Evolutionary conservation across 2,329 filamentous ascomycete species (phyloP).

Genomic region (Apiospora koreana): DNA sequence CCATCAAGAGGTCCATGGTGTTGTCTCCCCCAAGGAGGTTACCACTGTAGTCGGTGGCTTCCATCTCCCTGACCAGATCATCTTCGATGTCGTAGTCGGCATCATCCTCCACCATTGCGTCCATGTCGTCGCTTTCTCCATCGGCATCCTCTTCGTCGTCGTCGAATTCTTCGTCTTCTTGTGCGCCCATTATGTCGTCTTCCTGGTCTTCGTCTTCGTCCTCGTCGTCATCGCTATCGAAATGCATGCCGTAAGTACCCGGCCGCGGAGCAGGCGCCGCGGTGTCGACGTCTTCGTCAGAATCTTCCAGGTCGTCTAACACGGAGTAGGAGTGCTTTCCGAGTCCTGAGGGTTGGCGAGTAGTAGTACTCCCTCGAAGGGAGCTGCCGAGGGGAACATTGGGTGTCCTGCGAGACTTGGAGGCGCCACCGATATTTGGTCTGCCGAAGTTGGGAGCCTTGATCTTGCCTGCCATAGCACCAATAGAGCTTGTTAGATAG

Average conservation of each 20-base stretch:
- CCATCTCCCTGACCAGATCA: conserved; percentile 32
- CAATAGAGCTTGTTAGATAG: conserved; percentile 56
- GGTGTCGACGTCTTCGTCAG: conserved; percentile 39
- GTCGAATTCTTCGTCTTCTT: conserved; percentile 28
- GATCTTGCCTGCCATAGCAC: conserved; percentile 37
- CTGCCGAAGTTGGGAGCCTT: conserved; percentile 43
- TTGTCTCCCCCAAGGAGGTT: conserved; percentile 36
- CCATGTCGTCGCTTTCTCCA: conserved; percentile 41
- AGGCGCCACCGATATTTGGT: conserved; percentile 28
- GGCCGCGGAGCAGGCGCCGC: conserved; percentile 14
- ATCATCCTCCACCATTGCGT: conserved; percentile 38
- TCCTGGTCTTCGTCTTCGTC: conserved; percentile 37
- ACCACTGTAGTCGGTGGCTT: conserved; percentile 26
- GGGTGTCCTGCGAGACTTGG: conserved; percentile 33
- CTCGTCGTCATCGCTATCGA: conserved; percentile 39
- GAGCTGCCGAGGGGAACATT: conserved; percentile 51
- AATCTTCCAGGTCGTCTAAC: conserved; percentile 32
- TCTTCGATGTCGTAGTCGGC: conserved; percentile 39
- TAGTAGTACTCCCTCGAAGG: conserved; percentile 40
- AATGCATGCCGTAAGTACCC: conserved; percentile 24
- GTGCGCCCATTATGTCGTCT: conserved; percentile 36
- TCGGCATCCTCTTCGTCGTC: conserved; percentile 37
- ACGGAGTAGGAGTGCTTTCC: conserved; percentile 44
- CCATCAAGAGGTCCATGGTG: conserved; percentile 52
- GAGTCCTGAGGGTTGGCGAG: conserved; percentile 51